Conservation (phyloP, 768 basidiomycete genomes). For the Gloeophyllum trabeum region DNA sequence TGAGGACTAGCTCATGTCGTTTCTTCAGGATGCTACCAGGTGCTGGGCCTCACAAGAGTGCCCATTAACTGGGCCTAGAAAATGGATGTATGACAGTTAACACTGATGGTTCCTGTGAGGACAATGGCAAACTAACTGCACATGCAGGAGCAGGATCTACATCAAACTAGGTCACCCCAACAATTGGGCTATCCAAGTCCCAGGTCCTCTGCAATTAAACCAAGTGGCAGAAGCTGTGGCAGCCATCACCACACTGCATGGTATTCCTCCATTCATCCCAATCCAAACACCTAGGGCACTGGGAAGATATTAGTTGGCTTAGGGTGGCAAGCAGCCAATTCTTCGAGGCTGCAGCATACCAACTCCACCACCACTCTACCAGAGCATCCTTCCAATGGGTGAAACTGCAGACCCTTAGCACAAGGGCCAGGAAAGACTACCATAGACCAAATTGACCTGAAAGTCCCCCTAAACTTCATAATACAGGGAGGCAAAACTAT, state of each 20-base stretch:
- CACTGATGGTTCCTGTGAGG: not conserved
- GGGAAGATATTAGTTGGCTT: constrained; percentile 19
- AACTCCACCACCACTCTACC: constrained; percentile 7
- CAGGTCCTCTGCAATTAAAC: not conserved
- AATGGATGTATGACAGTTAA: not conserved
- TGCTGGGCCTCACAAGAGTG: no score
- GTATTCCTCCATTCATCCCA: not conserved
- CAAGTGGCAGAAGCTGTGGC: not conserved
- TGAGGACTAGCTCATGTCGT: no score
- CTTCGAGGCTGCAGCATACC: constrained; percentile 1
- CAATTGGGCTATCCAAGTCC: not conserved
- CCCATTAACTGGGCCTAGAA: not conserved
- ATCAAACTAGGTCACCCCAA: not conserved
- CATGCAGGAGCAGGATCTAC: not conserved
- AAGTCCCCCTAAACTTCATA: not conserved
- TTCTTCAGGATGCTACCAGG: no score
- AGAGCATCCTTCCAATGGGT: constrained; percentile 13
- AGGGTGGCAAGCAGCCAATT: constrained; percentile 7
- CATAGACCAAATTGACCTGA: not conserved
- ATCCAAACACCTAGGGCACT: constrained; percentile 5
- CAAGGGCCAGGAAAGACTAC: constrained; percentile 6
- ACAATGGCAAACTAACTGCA: not conserved
- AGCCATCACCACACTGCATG: not conserved
- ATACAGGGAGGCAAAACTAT: constrained; percentile 9
- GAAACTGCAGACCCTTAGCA: constrained; percentile 13